phyloP scores from a whole-genome alignment of 116 monocot genomes.

The Papilionanthe hybrid region DNA sequence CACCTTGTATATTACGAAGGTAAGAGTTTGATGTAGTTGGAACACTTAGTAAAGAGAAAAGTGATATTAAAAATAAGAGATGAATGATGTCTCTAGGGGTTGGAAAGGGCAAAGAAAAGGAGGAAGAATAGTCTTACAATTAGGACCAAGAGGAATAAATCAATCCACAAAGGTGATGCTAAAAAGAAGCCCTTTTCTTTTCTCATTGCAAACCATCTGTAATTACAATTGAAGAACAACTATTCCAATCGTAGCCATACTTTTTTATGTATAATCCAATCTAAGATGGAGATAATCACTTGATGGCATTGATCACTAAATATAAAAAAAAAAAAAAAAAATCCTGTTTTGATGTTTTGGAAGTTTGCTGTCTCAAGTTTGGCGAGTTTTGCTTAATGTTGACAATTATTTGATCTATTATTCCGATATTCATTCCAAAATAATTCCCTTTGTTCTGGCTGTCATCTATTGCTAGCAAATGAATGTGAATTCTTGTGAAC shows the following conservation, averaged over 20 bases:
- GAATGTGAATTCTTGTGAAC: slow-evolving; percentile 12
- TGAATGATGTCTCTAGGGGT: too few species aligned
- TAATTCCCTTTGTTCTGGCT: background rate
- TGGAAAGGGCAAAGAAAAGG: too few species aligned
- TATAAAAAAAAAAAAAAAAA: background rate
- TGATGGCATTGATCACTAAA: background rate
- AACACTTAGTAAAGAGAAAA: too few species aligned
- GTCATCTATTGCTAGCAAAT: background rate
- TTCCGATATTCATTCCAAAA: slow-evolving; percentile 1
- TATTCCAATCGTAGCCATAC: background rate
- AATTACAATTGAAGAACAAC: background rate
- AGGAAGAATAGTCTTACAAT: too few species aligned
- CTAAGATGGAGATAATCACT: background rate
- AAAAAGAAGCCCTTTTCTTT: too few species aligned
- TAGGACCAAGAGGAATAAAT: too few species aligned
- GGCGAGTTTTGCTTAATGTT: background rate
- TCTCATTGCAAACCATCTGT: background rate
- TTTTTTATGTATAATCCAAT: background rate
- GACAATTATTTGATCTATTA: background rate
- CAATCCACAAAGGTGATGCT: too few species aligned
- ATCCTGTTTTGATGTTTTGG: background rate
- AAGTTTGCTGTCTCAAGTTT: background rate
- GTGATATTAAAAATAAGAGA: too few species aligned
- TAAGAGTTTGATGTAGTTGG: too few species aligned
- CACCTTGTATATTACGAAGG: too few species aligned